A percentile compares a stretch with the other conserved stretches of the same genome.
Conservation (phyloP, 1,284 basidiomycete genomes). For the Ganoderma meredithae region DNA sequence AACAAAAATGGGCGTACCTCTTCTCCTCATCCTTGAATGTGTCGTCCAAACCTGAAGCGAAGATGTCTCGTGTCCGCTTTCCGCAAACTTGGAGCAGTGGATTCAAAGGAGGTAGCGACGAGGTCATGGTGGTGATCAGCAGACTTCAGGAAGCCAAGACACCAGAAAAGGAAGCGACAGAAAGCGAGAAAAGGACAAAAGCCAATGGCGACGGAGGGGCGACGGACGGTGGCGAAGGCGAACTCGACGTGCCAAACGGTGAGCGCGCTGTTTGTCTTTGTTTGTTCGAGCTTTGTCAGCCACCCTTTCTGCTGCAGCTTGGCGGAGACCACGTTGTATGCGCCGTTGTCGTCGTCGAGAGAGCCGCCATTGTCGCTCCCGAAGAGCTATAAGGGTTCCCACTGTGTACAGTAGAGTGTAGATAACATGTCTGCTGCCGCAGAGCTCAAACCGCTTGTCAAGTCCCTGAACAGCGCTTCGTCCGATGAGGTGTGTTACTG, state of each 20-base stretch:
- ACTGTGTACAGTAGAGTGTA: constrained; percentile 17
- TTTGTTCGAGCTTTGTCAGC: constrained; percentile 30
- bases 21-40: constrained; percentile 70
- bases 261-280: constrained; percentile 30
- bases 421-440: constrained; percentile 43
- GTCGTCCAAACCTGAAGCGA: constrained; percentile 69
- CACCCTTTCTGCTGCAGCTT: constrained; percentile 12
- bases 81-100: constrained; percentile 66
- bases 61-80: constrained; percentile 74
- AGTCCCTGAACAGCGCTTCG: constrained; percentile 73
- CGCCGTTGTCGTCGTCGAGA: constrained; percentile 23
- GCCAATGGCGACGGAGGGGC: too few relatives aligned
- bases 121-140: constrained; percentile 40
- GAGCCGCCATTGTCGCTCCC: constrained; percentile 11
- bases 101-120: constrained; percentile 72
- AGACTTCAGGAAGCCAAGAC: background rate
- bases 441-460: constrained; percentile 83
- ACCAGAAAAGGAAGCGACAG: too few relatives aligned
- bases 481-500: constrained; percentile 63
- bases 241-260: constrained; percentile 24
- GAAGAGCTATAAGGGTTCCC: constrained; percentile 7
- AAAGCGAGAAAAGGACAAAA: background rate
- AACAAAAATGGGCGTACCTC: constrained; percentile 54
- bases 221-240: constrained; percentile 14
- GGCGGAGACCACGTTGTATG: constrained; percentile 24